A percentile compares a stretch with the other conserved stretches of the same genome.
phyloP scores from a whole-genome alignment of 345 rosid genomes.

The Aquilaria yunnanensis region DNA sequence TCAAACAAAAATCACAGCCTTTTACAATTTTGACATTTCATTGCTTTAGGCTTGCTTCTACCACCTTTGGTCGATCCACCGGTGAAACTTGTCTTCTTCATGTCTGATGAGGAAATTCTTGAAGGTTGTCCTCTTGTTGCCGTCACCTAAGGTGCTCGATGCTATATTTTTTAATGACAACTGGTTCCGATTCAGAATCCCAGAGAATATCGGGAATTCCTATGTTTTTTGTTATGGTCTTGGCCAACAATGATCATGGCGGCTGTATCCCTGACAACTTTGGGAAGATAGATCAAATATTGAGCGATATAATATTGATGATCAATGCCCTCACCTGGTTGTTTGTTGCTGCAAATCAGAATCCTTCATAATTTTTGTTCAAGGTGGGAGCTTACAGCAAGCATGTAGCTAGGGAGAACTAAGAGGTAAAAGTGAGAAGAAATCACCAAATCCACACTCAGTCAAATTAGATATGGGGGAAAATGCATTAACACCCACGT shows the following conservation, averaged over 20 bases:
- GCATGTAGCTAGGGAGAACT: no score
- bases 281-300: conserved; percentile 59
- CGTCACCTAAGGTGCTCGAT: conserved; percentile 57
- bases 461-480: no score
- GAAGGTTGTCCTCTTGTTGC: conserved; percentile 42
- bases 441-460: no score
- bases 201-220: conserved; percentile 59
- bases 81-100: conserved; percentile 66
- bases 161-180: conserved; percentile 64
- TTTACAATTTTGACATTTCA: conserved; percentile 46
- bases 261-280: conserved; percentile 72
- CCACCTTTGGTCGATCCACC: conserved; percentile 47
- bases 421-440: no score
- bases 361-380: conserved; percentile 32
- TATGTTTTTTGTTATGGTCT: conserved; percentile 60
- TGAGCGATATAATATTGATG: conserved; percentile 61
- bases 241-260: conserved; percentile 67
- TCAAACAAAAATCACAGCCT: conserved; percentile 4
- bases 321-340: conserved; percentile 64
- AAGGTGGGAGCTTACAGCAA: no score
- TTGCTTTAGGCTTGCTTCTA: conserved; percentile 56
- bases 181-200: conserved; percentile 55
- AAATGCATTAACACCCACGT: no score
- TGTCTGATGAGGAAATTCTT: conserved; percentile 69
- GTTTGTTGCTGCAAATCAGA: conserved; percentile 64